Evolutionary conservation across 345 rosid genomes (phyloP).

Genomic region (Populus nigra): DNA sequence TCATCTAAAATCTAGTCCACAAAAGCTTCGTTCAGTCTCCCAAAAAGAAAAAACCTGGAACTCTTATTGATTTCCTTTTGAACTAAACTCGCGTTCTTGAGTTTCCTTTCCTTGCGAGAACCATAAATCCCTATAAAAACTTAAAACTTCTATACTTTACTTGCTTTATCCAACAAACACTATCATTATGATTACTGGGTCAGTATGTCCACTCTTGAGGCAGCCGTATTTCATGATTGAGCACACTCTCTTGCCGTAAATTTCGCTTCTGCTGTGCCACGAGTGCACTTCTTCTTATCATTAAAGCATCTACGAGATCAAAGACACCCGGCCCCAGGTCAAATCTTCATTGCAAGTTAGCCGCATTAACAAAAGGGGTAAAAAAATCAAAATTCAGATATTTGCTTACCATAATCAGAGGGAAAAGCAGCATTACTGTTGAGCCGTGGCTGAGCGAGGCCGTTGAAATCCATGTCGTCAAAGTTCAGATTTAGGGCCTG

Average conservation of each 20-base stretch:
- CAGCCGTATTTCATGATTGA: conserved; percentile 41
- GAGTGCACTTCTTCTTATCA: conserved; percentile 39
- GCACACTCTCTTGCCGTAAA: conserved; percentile 17
- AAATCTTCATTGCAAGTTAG: background rate
- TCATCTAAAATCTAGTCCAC: background rate
- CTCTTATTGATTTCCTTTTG: conserved; percentile 1
- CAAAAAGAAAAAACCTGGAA: background rate
- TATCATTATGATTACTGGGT: background rate
- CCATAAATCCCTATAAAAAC: background rate
- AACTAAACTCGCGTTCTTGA: background rate
- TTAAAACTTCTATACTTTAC: background rate
- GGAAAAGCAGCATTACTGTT: conserved; percentile 14
- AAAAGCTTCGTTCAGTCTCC: background rate
- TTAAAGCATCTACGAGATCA: conserved; percentile 34
- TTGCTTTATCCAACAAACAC: background rate
- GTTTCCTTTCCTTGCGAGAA: background rate
- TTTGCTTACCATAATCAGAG: conserved; percentile 32
- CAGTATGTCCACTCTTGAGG: conserved; percentile 74
- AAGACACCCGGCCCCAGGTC: no score
- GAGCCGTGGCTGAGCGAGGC: conserved; percentile 25
- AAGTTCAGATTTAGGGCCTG: conserved; percentile 25
- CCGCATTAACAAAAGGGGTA: no score
- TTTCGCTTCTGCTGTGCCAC: conserved; percentile 29
- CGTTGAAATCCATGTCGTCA: background rate
- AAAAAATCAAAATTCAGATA: background rate